Base-by-base conservation (phyloP, 805 yeast genomes). In the Ogataea salicorniae region DNA sequence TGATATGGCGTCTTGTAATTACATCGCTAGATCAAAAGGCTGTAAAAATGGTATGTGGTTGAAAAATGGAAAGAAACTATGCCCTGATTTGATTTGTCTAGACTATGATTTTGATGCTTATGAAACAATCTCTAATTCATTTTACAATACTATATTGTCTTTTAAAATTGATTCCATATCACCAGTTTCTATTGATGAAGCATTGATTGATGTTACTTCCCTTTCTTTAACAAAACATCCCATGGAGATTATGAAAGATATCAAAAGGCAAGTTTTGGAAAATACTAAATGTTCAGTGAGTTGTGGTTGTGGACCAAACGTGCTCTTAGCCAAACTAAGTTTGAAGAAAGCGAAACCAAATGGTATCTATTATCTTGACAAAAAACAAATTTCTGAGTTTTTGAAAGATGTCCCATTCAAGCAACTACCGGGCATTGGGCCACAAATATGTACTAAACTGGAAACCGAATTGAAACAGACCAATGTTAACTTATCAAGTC, bases 161-260 rank as follows among this genome's bases (percentile, higher is more conserved):
- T 58, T 73, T n/a, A 60, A 69, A 0, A 69, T 72, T 16, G 69
- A 68, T 36, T 73, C 82, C 41, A 77, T 90, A 2, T 72, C 82
- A 31, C 98, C 98, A 0, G 87, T 94, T 1, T 89, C 95, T 51
- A 82, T 94, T 3, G 98, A 94, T 63, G 99, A 94, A 60, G 96
- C 90, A 0, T 67, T 94, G n/a, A 61, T 88, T 9, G 95, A 88
- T 56, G 72, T 84, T 1, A 68, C 74, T 0, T 39, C 62, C 1
- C 34, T 69, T 22, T 45, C 58, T 20, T 36, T 18, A 6, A 42
- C 23, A 14, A 26, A 14, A 26, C 44, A 40, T 43, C 68, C 71
- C 1, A 43, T 55, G 6, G 49, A 49, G 0, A 55, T 73, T 7
- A 64, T 71, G 54, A 53, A 47, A 26, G 54, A 60, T 5, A 69